phyloP scores from a whole-genome alignment of 2,329 filamentous ascomycete species.

The Pezicula radicicola region DNA sequence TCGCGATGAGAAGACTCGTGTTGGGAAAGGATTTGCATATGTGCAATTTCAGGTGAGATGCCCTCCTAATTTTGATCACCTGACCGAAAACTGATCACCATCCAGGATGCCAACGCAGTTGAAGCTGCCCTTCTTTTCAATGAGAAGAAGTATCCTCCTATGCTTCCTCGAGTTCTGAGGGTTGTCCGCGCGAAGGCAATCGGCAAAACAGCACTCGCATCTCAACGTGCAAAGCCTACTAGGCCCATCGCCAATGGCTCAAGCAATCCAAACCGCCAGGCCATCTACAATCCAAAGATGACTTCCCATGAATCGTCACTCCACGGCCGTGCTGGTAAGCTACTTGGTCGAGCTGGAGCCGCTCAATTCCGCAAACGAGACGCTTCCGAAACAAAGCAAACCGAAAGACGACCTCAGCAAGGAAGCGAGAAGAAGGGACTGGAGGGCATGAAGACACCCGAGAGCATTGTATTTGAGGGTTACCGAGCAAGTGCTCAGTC shows the following conservation, averaged over 20 bases:
- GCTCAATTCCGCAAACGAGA: constrained; percentile 27
- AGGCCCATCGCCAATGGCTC: constrained; percentile 12
- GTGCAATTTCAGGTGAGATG: constrained; percentile 78
- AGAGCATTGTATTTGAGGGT: constrained; percentile 78
- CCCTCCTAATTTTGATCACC: constrained; percentile 3
- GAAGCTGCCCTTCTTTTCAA: constrained; percentile 87
- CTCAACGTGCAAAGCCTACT: constrained; percentile 4
- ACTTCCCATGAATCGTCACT: constrained; percentile 68
- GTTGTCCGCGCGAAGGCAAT: constrained; percentile 68
- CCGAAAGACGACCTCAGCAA: constrained; percentile 1
- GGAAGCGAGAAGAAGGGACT: constrained; percentile 9
- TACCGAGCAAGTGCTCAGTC: constrained; percentile 67
- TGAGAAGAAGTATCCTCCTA: constrained; percentile 88
- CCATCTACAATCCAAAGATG: constrained; percentile 64
- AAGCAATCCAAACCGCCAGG: constrained; percentile 33
- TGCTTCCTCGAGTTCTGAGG: constrained; percentile 85
- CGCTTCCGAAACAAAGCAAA: constrained; percentile 16
- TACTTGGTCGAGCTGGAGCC: constrained; percentile 71
- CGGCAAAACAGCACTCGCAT: constrained; percentile 33
- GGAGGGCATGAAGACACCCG: constrained; percentile 52
- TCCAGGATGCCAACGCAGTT: constrained; percentile 75
- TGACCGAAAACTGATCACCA: constrained; percentile 14
- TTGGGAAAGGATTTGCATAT: constrained; percentile 96
- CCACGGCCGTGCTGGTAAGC: constrained; percentile 69
- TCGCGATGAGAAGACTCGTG: constrained; percentile 82